Evolutionary conservation across 2,329 filamentous ascomycete genomes (phyloP).

Genomic region (Alternaria burnsii): DNA sequence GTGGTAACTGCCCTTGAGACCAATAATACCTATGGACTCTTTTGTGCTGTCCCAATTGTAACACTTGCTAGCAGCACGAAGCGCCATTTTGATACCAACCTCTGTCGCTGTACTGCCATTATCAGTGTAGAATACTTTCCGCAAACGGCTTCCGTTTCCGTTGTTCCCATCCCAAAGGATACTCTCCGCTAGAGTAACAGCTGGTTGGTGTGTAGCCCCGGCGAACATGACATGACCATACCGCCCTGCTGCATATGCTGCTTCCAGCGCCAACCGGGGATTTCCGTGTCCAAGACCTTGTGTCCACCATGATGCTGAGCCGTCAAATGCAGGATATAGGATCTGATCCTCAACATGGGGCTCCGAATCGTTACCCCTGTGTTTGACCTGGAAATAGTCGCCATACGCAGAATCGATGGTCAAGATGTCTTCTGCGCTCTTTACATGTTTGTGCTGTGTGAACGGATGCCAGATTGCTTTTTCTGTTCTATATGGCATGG

Average conservation of each 20-base stretch:
- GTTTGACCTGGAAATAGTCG: conserved; percentile 75
- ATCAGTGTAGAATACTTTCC: conserved; percentile 81
- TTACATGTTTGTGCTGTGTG: conserved; percentile 76
- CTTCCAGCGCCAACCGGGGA: conserved; percentile 73
- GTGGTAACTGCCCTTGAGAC: conserved; percentile 82
- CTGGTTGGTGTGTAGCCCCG: conserved; percentile 79
- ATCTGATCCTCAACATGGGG: conserved; percentile 44
- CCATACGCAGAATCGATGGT: conserved; percentile 83
- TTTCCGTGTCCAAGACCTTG: conserved; percentile 83
- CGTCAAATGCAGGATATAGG: conserved; percentile 76
- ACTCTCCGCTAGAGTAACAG: conserved; percentile 71
- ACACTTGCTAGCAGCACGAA: conserved; percentile 71
- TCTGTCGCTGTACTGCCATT: conserved; percentile 86
- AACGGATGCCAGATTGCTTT: conserved; percentile 82
- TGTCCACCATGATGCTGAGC: conserved; percentile 91
- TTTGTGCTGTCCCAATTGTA: conserved; percentile 70
- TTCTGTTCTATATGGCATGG: conserved; percentile 67
- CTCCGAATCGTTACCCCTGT: conserved; percentile 39
- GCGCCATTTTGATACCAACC: conserved; percentile 84
- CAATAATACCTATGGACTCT: conserved; percentile 71
- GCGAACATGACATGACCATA: conserved; percentile 93
- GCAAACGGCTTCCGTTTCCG: conserved; percentile 68
- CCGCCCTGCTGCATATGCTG: conserved; percentile 80
- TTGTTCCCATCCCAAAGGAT: conserved; percentile 65
- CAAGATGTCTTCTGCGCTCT: conserved; percentile 67